These are phyloP conservation scores for Myxozyma melibiosi DNA, from an alignment of 805 yeast species.

Conservation along the genomic window DNA sequence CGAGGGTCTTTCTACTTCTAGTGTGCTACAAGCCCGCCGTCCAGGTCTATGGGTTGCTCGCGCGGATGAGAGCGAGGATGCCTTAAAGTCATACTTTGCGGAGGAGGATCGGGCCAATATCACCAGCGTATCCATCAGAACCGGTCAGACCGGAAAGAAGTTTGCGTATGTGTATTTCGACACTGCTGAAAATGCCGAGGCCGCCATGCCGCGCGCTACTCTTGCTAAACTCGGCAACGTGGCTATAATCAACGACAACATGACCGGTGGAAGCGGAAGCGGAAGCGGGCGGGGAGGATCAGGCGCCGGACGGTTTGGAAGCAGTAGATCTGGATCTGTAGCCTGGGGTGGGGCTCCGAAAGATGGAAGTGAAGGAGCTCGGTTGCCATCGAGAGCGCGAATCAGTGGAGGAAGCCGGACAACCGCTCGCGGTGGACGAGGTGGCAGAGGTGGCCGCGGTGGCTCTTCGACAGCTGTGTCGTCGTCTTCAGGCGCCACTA, in stretches of 20 bases:
- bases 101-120: slow-evolving; percentile 42
- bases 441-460: slow-evolving; percentile 14
- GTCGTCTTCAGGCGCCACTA: background rate
- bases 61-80: slow-evolving; percentile 42
- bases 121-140: slow-evolving; percentile 39
- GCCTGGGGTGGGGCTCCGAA: too few relatives aligned
- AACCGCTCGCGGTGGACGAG: slow-evolving; percentile 8
- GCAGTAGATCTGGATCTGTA: too few relatives aligned
- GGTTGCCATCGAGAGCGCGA: too few relatives aligned
- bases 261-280: background rate
- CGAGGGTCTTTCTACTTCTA: background rate
- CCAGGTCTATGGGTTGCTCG: slow-evolving; percentile 48
- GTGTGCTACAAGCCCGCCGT: slow-evolving; percentile 9
- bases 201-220: slow-evolving; percentile 22
- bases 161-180: slow-evolving; percentile 45
- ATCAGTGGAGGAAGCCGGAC: slow-evolving; percentile 9
- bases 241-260: slow-evolving; percentile 15
- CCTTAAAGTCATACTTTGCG: slow-evolving; percentile 40
- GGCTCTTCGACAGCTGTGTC: background rate
- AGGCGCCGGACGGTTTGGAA: background rate
- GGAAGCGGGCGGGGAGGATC: slow-evolving; percentile 7
- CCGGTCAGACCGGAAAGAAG: slow-evolving; percentile 39
- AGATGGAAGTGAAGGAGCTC: too few relatives aligned
- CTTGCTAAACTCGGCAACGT: slow-evolving; percentile 27
- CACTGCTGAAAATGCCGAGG: slow-evolving; percentile 38